Base-by-base conservation (phyloP, 2,329 filamentous ascomycete species). In the Periglandula ipomoeae region DNA sequence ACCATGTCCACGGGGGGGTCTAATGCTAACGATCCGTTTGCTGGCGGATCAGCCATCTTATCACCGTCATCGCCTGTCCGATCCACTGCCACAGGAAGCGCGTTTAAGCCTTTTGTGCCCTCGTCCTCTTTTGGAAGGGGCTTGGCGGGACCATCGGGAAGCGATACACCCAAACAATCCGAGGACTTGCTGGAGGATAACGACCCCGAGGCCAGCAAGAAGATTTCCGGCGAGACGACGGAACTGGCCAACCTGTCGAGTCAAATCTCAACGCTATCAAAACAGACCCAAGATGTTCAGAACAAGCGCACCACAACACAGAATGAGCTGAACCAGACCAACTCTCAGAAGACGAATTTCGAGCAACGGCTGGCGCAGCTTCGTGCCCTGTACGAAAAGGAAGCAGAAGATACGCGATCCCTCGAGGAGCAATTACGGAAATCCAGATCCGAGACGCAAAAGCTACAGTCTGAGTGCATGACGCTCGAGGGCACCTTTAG, bases 161-260 rank as follows among this genome's bases (percentile, higher is more conserved):
- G 89, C 20, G 80, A 76, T 23, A 74, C 75, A 8, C 22, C 44
- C 17, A 51, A 49, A 8, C 52, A 45, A 15, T 75, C 84, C 45
- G 89, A 96, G 58, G 93, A 97, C 65, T 75, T 97, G 7, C 75
- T 98, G n/a, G 88, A 87, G 15, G 90, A 96, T 58, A 85, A 84
- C 55, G 91, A 97, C 55, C 85, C 86, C 1, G 89, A 95, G 60
- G 82, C 90, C 48, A 91, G 84, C 68, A 93, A 86, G 65, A 94
- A 87, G 64, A 73, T 97, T 23, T 93, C 86, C 0, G 85, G 83
- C 55, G 93, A 98, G 62, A 93, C 90, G 2, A 85, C 87, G 0
- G 93, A 98, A 65, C 76, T 98, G 50, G 93, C 90, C 46, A 97
- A 98, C 62, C 75, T 98, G 57, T 96, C 91, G 1, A 97, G 95